Evolutionary conservation across 352 stramenopile species (phyloP).

Genomic region (Globisporangium cylindrosporum): DNA sequence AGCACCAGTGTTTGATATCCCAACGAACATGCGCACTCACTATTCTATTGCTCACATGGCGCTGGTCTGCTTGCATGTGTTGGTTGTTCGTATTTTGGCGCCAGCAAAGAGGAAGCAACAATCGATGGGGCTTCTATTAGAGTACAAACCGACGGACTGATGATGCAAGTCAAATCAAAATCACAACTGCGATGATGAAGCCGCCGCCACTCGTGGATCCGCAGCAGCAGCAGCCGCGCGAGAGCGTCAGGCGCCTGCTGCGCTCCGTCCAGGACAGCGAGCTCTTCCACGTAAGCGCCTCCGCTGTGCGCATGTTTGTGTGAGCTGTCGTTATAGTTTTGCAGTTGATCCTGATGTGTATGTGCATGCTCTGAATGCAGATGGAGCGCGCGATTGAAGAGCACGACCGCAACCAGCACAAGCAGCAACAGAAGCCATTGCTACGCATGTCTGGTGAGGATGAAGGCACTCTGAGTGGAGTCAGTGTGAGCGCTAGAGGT

Average conservation of each 20-base stretch:
- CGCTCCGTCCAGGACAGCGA: conserved; percentile 35
- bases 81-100: background rate
- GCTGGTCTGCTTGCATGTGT: too few species aligned
- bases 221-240: conserved; percentile 10
- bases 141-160: too few species aligned
- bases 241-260: conserved; percentile 40
- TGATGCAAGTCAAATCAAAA: background rate
- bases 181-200: conserved; percentile 6
- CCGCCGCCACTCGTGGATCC: background rate
- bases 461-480: background rate
- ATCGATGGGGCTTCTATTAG: conserved; percentile 9
- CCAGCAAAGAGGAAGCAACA: background rate
- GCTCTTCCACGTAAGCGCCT: conserved; percentile 37
- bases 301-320: background rate
- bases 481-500: background rate
- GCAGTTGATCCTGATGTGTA: background rate
- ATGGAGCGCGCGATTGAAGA: conserved; percentile 38
- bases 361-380: conserved; percentile 16
- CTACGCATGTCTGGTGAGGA: conserved; percentile 13
- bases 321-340: background rate
- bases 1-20: background rate
- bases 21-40: background rate
- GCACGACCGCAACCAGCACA: conserved; percentile 3
- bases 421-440: conserved; percentile 9
- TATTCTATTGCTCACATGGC: background rate